Evolutionary conservation across 1,139 yeast genomes (phyloP), one percentile per base, ranked within the genome.

Genomic region (Lodderomyces beijingensis): DNA sequence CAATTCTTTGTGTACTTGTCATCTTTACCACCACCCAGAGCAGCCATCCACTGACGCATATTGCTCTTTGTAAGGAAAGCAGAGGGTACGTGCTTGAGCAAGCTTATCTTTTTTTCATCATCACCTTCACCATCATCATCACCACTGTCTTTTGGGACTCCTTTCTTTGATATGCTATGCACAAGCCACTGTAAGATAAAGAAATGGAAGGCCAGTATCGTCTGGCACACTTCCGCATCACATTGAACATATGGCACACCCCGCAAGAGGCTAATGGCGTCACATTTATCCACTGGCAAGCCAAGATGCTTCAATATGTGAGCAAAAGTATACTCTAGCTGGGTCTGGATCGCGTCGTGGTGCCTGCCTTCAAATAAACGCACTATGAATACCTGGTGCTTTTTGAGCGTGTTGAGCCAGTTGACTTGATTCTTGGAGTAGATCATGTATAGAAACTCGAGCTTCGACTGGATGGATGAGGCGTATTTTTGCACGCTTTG

Each of bases 141-240:
- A 7, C 14, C 25, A 12, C 14, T 14, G 19, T 10, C 12, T 17
- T 17, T 5, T 8, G 14, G n/a, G 13, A 21, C 12, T 23, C n/a
- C 14, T 23, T 36, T 31, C 7, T 36, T 28, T 2, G 62, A 49
- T 4, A 53, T 31, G 25, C 46, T 42, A 36, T 61, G 66, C 8
- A 61, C 41, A n/a, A 54, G 21, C 26, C 56, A 47, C 41, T 63
- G 70, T 8, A 62, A 38, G 6, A 47, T 33, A 27, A 63, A 43
- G 38, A 62, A 60, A 40, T 62, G 61, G 38, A 47, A 59, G 8
- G 68, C 62, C 21, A 57, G 44, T 5, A 58, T 43, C 13, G 53
- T 36, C 32, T 53, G 60, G 1, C 41, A 35, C 5, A 50, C 20
- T 16, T 46, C 47, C 15, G 33, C 34, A 12, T 42, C 38, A 16